Evolutionary conservation across 108 stramenopile species (phyloP), one percentile per base, ranked within the genome.

Genomic region (Conticribra weissflogii): DNA sequence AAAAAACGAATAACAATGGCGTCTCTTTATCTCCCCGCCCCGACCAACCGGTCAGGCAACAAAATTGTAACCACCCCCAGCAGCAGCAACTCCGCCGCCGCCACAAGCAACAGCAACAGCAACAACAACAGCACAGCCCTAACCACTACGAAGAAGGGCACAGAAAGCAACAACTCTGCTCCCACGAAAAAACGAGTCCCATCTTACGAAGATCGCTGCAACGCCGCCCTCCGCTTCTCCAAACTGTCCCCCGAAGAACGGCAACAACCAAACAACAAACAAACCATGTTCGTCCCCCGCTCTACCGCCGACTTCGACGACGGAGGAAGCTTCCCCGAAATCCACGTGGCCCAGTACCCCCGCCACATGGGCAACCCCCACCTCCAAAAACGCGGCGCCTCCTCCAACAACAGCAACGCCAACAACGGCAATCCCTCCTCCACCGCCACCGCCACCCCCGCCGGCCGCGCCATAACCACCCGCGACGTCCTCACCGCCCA

Each of bases 271-370:
- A 46, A 64, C 2, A 54, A 59, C 44, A 83, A 85, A 50, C 51
- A 55, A 12, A 82, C 73, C 50, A 75, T 92, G 48, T 99, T 98
- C 78, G 97, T 98, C 15, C 99, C 98, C 7, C 91, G 96, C 23
- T 74, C 72, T 18, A 61, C 96, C 30, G 73, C 63, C 22, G 99
- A 98, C 72, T 98, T 98, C 71, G 97, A 94, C 33, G 99, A 98
- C 64, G 99, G 99, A 0, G 99, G 98, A 4, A 96, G 97, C 55
- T 98, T 94, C 71, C 99, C 98, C 21, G 99, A 99, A 83, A 96
- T 98, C 54, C 98, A 98, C 64, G 95, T 98, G 18, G 96, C 97
- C 41, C 99, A 99, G 66, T 98, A 97, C 73, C 99, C 99, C 3
- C 86, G 96, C 29, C 89, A 96, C 67, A 98, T 99, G 99, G 99